Evolutionary conservation across 208 protist genomes (phyloP).

Genomic region (Trypanosoma brucei): DNA sequence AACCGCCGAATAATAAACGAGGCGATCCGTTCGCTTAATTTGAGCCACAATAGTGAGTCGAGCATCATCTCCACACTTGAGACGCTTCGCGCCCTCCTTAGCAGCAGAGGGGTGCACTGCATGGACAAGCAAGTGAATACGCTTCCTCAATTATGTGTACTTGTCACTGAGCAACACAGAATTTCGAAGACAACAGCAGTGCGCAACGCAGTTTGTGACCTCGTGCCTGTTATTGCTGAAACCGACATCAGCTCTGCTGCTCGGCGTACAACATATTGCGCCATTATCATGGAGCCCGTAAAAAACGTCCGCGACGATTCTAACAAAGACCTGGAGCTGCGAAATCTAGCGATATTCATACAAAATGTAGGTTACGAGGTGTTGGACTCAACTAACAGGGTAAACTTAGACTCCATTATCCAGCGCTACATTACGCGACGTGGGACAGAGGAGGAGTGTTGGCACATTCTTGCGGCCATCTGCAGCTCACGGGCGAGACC

Average conservation of each 20-base stretch:
- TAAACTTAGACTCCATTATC: slow-evolving; percentile 84
- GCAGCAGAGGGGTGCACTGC: slow-evolving; percentile 57
- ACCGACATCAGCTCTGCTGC: slow-evolving; percentile 60
- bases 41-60: slow-evolving; percentile 79
- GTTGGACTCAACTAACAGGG: slow-evolving; percentile 77
- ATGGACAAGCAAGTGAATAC: slow-evolving; percentile 64
- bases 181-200: slow-evolving; percentile 74
- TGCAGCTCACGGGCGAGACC: slow-evolving; percentile 30
- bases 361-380: slow-evolving; percentile 74
- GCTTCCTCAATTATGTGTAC: slow-evolving; percentile 72
- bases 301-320: slow-evolving; percentile 88
- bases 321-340: slow-evolving; percentile 72
- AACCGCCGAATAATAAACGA: slow-evolving; percentile 78
- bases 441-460: slow-evolving; percentile 86
- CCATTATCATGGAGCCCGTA: slow-evolving; percentile 88
- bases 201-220: slow-evolving; percentile 72
- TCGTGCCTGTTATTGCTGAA: slow-evolving; percentile 84
- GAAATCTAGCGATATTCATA: slow-evolving; percentile 81
- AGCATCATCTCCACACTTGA: slow-evolving; percentile 69
- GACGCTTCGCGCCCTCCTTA: slow-evolving; percentile 72
- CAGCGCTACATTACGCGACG: slow-evolving; percentile 80
- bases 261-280: slow-evolving; percentile 71
- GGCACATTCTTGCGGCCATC: slow-evolving; percentile 81
- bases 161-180: slow-evolving; percentile 83
- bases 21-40: slow-evolving; percentile 67